Base-by-base conservation (phyloP, 2,329 filamentous ascomycete genomes). In the Trichoderma guizhouense region DNA sequence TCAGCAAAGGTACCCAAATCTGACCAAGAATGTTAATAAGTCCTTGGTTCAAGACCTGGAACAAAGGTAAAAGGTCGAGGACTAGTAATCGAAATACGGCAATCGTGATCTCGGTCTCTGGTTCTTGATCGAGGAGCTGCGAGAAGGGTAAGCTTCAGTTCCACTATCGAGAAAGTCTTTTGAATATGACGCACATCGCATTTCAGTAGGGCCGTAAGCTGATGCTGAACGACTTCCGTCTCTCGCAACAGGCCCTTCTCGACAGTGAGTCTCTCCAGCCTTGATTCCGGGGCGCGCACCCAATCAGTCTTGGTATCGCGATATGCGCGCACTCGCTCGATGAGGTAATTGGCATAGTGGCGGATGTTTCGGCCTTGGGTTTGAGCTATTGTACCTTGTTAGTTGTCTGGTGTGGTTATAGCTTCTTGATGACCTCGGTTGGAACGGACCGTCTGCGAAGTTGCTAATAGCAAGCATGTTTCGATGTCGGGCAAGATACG, bases 61-160 rank as follows among this genome's bases (percentile, higher is more conserved):
- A 99, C 69, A 99, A 85, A 15, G 93, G 91, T 73, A 99, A 83
- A 47, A 99, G 86, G 81, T 99, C 96, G 77, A 97, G 86, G 24
- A 97, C 97, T 69, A 99, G 85, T 74, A 99, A 86, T 72, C 96
- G 90, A 79, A 98, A 99, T 32, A 97, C 95, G 11, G 94, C 97
- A 75, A 98, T 88, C 11, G 94, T 97, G 76, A 99, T 98, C 81
- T 99, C 96, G 79, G 98, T 99, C 79, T 98, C 95, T 8, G 93
- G 90, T 77, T 98, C 96, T 74, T 91, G 89, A 65, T 94, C 91
- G 79, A 98, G 88, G 66, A 98, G 90, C 93, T 95, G 78, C 53
- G 36, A 30, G 57, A 57, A 63, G 67, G 51, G 58, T 39, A 21
- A 61, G 60, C 58, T 62, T 63, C 32, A 30, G 21, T 57, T 30